Evolutionary conservation across 2,329 filamentous ascomycete genomes (phyloP).

Genomic region (Tolypocladium pustulatum): DNA sequence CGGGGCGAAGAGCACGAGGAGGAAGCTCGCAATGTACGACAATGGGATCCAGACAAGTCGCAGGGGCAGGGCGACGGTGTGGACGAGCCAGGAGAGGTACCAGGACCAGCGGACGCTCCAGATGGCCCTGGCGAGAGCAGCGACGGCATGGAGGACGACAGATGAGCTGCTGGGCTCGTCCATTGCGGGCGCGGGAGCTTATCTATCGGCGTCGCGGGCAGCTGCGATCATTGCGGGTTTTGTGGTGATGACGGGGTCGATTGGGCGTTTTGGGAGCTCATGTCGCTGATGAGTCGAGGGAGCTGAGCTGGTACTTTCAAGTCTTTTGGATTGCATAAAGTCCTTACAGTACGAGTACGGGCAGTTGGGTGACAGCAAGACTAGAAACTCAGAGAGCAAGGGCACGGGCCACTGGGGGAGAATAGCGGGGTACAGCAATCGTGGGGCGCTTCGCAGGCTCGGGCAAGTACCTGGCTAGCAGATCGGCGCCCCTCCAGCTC

Average conservation of each 20-base stretch:
- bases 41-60: slow-evolving; percentile 19
- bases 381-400: background rate
- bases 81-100: slow-evolving; percentile 11
- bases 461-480: slow-evolving; percentile 1
- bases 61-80: slow-evolving; percentile 18
- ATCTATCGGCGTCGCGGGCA: background rate
- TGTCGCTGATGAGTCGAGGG: background rate
- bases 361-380: background rate
- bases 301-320: too few species aligned
- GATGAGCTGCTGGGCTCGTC: slow-evolving; percentile 9
- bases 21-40: slow-evolving; percentile 12
- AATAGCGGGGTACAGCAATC: slow-evolving; percentile 1
- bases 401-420: background rate
- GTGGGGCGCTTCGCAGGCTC: background rate
- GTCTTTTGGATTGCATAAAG: too few species aligned
- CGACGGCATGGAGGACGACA: slow-evolving; percentile 14
- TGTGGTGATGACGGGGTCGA: background rate
- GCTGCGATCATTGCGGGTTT: background rate
- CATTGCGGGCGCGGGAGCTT: slow-evolving; percentile 2
- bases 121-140: slow-evolving; percentile 14
- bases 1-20: slow-evolving; percentile 25
- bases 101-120: slow-evolving; percentile 17
- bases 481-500: background rate
- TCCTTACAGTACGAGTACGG: too few species aligned
- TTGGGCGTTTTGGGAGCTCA: background rate